These are phyloP conservation scores for Coleophoma eucalyptorum DNA, from an alignment of 2,329 filamentous ascomycete species.

Conservation along the genomic window DNA sequence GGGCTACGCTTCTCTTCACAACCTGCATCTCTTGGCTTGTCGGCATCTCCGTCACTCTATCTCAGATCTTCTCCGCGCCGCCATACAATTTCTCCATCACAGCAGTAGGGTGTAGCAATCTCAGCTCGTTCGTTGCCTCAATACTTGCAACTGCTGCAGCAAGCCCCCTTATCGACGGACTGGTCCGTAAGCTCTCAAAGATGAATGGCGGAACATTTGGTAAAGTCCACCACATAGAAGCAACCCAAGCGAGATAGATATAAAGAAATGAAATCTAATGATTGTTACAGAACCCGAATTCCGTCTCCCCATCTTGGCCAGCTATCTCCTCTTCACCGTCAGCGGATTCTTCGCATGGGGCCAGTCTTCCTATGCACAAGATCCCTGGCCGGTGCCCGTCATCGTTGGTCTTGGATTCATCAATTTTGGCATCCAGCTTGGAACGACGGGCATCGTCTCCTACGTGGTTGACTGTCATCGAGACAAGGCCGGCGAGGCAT, in stretches of 20 bases:
- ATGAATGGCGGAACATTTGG: conserved; percentile 19
- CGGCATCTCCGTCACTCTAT: conserved; percentile 42
- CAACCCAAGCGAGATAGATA: not conserved
- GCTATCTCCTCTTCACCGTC: conserved; percentile 24
- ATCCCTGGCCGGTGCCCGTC: conserved; percentile 29
- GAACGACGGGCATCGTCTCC: conserved; percentile 31
- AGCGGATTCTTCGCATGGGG: conserved; percentile 36
- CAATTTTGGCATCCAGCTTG: conserved; percentile 32
- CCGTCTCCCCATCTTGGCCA: conserved; percentile 25
- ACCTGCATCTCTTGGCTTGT: conserved; percentile 35
- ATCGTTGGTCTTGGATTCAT: conserved; percentile 29
- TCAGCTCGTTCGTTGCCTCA: conserved; percentile 43
- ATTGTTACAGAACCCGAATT: conserved; percentile 30
- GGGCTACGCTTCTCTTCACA: conserved; percentile 34
- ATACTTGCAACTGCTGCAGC: conserved; percentile 42
- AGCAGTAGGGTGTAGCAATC: conserved; percentile 42
- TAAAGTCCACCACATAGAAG: not conserved
- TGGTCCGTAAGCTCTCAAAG: conserved; percentile 22
- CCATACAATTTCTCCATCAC: conserved; percentile 31
- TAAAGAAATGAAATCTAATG: conserved; percentile 6
- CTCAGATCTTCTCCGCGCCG: conserved; percentile 27
- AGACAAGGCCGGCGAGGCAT: conserved; percentile 34
- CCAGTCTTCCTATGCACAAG: conserved; percentile 22
- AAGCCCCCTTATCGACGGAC: conserved; percentile 37
- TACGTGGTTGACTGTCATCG: conserved; percentile 38